phyloP scores from a whole-genome alignment of 2,329 filamentous ascomycete genomes.

The Paramyrothecium sp. region DNA sequence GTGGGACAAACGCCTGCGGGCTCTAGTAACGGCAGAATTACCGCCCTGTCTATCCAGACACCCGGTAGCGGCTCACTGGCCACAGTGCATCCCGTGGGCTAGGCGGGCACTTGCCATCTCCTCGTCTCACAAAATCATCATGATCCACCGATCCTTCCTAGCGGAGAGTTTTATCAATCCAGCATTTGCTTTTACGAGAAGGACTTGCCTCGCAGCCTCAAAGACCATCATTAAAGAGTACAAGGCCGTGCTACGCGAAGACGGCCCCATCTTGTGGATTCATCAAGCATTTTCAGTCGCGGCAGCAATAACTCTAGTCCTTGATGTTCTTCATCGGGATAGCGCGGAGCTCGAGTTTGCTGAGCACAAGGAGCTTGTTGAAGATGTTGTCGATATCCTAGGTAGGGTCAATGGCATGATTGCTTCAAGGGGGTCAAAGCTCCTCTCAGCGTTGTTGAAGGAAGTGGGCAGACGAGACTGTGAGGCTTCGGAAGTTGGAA shows the following conservation, averaged over 20 bases:
- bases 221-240: constrained; percentile 35
- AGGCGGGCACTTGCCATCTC: constrained; percentile 34
- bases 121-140: constrained; percentile 37
- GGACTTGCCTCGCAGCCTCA: constrained; percentile 34
- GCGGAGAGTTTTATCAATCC: constrained; percentile 30
- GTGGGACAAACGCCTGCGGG: constrained; percentile 29
- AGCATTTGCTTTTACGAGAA: constrained; percentile 28
- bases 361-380: constrained; percentile 25
- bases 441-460: neutral
- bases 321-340: constrained; percentile 25
- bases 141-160: constrained; percentile 37
- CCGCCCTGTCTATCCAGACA: constrained; percentile 22
- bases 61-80: constrained; percentile 23
- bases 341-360: constrained; percentile 19
- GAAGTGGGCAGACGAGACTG: neutral
- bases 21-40: constrained; percentile 27
- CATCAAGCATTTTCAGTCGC: constrained; percentile 26
- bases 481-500: neutral
- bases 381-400: neutral
- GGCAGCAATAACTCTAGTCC: constrained; percentile 23
- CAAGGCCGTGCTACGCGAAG: constrained; percentile 14
- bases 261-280: constrained; percentile 21
- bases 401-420: neutral
- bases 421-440: neutral
- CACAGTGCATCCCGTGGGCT: constrained; percentile 28